Percentiles rank a stretch among this genome's conserved stretches.
Evolutionary conservation across 2,329 filamentous ascomycete genomes (phyloP).

Genomic region (Tolypocladium inflatum): DNA sequence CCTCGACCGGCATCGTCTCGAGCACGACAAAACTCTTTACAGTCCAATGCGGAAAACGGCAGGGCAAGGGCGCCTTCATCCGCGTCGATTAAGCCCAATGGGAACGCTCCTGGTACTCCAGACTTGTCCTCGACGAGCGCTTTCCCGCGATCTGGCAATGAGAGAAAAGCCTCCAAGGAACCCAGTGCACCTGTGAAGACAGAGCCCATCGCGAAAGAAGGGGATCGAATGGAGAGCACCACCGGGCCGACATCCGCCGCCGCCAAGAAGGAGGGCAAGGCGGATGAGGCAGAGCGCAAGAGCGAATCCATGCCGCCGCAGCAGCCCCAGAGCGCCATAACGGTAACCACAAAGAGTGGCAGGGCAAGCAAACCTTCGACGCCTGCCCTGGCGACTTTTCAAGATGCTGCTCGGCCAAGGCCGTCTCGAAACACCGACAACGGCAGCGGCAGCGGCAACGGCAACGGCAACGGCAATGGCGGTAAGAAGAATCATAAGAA

Average conservation of each 20-base stretch:
- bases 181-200: conserved; percentile 21
- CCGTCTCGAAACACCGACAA: conserved; percentile 38
- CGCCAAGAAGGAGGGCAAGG: conserved; percentile 33
- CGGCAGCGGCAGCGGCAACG: conserved; percentile 17
- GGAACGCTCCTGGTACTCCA: conserved; percentile 27
- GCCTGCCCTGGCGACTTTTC: conserved; percentile 49
- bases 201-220: conserved; percentile 23
- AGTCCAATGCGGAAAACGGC: conserved; percentile 45
- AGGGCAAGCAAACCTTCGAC: conserved; percentile 59
- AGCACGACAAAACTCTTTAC: conserved; percentile 65
- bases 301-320: conserved; percentile 36
- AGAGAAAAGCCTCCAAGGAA: conserved; percentile 45
- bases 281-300: conserved; percentile 26
- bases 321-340: conserved; percentile 26
- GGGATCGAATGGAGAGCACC: conserved; percentile 17
- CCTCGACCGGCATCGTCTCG: conserved; percentile 60
- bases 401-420: conserved; percentile 45
- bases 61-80: conserved; percentile 49
- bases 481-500: conserved; percentile 53
- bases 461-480: neutral
- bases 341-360: conserved; percentile 55
- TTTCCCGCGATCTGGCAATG: conserved; percentile 18
- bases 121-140: conserved; percentile 23
- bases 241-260: conserved; percentile 16
- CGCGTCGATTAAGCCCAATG: conserved; percentile 52